These are phyloP conservation scores for Apiospora marii DNA, from an alignment of 2,329 filamentous ascomycete species.

Conservation along the genomic window DNA sequence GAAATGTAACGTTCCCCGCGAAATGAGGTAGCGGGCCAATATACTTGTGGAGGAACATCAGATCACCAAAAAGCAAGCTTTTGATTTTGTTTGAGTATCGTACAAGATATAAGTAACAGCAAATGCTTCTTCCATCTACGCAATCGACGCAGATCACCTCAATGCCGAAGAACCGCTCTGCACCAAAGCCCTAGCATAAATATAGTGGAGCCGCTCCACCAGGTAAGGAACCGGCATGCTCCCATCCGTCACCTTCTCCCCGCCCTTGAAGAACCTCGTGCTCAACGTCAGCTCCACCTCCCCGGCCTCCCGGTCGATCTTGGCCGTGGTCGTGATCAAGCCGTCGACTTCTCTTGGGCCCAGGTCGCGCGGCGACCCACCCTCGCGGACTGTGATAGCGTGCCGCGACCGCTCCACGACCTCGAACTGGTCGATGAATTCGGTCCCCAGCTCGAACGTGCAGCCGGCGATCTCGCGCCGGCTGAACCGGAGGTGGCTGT, in stretches of 20 bases:
- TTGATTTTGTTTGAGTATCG: too few relatives aligned
- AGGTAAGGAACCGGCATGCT: constrained; percentile 28
- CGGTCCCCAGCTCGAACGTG: constrained; percentile 68
- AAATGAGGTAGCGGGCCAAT: too few relatives aligned
- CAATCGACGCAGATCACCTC: neutral
- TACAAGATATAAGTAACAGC: too few relatives aligned
- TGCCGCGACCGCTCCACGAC: constrained; percentile 70
- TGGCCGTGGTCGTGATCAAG: constrained; percentile 70
- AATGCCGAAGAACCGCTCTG: constrained; percentile 19
- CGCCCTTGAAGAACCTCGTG: constrained; percentile 65
- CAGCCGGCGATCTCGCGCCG: constrained; percentile 60
- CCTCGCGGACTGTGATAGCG: constrained; percentile 69
- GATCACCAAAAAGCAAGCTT: too few relatives aligned
- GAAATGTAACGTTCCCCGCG: too few relatives aligned
- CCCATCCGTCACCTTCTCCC: constrained; percentile 31
- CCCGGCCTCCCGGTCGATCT: constrained; percentile 63
- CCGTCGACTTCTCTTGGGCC: constrained; percentile 68
- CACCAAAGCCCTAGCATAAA: constrained; percentile 33
- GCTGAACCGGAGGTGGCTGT: constrained; percentile 70
- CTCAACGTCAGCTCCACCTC: constrained; percentile 72
- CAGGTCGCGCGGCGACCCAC: constrained; percentile 67
- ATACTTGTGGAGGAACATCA: too few relatives aligned
- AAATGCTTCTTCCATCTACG: too few relatives aligned
- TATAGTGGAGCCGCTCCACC: constrained; percentile 31
- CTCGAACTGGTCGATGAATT: constrained; percentile 76